Percentiles rank a stretch among this genome's conserved stretches.
These are phyloP conservation scores for Tetrahymena borealis DNA, from an alignment of 73 alveolate species.

Conservation along the genomic window DNA sequence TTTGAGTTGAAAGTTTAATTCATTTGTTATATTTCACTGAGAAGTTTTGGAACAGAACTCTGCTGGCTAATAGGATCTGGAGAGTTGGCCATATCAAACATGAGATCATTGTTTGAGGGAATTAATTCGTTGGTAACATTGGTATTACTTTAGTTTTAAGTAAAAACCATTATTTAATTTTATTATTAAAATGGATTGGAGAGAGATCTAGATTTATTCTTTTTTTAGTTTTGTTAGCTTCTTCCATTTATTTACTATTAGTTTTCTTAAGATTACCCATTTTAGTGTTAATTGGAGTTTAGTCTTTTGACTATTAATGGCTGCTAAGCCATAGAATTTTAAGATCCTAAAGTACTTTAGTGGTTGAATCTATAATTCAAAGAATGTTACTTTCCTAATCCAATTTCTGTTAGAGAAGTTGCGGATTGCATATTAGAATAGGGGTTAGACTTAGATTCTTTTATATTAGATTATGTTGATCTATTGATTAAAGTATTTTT, in stretches of 20 bases:
- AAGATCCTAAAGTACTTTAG: background rate
- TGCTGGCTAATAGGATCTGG: background rate
- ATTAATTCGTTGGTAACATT: background rate
- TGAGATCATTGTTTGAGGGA: background rate
- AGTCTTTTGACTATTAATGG: background rate
- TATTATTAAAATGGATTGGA: background rate
- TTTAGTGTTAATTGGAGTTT: background rate
- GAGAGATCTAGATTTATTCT: background rate
- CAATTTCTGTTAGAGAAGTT: background rate
- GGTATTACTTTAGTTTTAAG: background rate
- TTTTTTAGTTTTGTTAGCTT: background rate
- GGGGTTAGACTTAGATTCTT: background rate
- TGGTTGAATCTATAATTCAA: background rate
- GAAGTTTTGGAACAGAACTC: background rate
- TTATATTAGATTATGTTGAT: background rate
- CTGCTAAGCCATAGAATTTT: background rate
- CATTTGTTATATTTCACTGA: background rate
- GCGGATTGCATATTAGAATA: background rate
- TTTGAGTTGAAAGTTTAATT: background rate
- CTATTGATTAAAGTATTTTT: background rate
- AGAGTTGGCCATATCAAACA: background rate
- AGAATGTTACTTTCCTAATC: background rate
- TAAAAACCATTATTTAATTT: background rate
- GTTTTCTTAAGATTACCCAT: background rate
- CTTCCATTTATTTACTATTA: background rate